Percentiles rank a stretch among this genome's conserved stretches.
phyloP scores from a whole-genome alignment of 1,139 yeast species.

The Debaryomyces robertsiae region DNA sequence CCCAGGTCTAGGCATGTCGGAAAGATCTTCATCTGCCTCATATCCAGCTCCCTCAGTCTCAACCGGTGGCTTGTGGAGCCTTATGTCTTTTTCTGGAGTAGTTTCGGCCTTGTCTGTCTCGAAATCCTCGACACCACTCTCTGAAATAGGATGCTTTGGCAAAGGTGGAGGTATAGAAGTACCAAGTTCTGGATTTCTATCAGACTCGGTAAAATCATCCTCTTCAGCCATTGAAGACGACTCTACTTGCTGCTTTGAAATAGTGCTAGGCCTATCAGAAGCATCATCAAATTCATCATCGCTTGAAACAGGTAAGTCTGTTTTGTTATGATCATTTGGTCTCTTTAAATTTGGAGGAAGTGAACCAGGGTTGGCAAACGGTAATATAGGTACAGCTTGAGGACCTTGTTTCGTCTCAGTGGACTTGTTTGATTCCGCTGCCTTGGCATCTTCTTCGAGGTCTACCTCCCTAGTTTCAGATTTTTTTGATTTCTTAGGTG shows the following conservation, averaged over 20 bases:
- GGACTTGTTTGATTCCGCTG: conserved; percentile 16
- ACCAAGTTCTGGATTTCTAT: conserved; percentile 10
- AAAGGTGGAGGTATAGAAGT: conserved; percentile 13
- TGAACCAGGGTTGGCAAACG: conserved; percentile 40
- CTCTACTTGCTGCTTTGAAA: conserved; percentile 17
- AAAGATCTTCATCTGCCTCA: conserved; percentile 48
- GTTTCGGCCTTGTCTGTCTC: conserved; percentile 4
- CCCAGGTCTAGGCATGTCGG: conserved; percentile 29
- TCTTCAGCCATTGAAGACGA: conserved; percentile 35
- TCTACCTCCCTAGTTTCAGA: conserved; percentile 15
- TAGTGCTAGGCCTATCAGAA: conserved; percentile 1
- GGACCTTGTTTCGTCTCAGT: conserved; percentile 20
- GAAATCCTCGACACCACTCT: conserved; percentile 23
- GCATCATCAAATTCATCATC: conserved; percentile 12
- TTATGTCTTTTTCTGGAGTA: conserved; percentile 14
- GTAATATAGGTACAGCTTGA: conserved; percentile 53
- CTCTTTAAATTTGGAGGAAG: conserved; percentile 16
- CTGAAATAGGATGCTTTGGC: conserved; percentile 16
- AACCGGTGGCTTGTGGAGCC: conserved; percentile 14
- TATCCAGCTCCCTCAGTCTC: conserved; percentile 44
- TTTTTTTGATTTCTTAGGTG: conserved; percentile 14
- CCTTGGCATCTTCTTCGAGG: conserved; percentile 12
- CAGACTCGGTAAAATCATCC: conserved; percentile 30
- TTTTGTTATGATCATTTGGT: neutral
- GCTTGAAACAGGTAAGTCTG: conserved; percentile 5